Evolutionary conservation across 208 protist genomes (phyloP).

Genomic region (Wallacemonas sp.): DNA sequence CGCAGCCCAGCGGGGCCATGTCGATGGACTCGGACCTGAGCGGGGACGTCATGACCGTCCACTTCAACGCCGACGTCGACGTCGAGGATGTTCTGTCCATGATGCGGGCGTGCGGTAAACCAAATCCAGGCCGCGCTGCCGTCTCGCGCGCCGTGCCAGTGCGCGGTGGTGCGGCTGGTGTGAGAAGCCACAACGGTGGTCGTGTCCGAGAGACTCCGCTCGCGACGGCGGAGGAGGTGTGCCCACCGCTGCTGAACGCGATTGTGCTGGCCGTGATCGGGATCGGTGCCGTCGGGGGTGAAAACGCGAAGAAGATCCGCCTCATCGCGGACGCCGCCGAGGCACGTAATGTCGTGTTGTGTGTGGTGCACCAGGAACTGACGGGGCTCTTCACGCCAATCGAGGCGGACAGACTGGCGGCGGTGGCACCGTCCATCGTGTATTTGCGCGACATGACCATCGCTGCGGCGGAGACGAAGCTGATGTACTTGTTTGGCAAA

Average conservation of each 20-base stretch:
- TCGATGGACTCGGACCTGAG: conserved; percentile 49
- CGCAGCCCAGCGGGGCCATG: conserved; percentile 51
- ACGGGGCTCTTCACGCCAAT: conserved; percentile 34
- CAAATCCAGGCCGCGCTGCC: not conserved
- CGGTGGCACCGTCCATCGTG: conserved; percentile 34
- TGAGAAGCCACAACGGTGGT: too few species aligned
- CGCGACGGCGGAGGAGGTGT: too few species aligned
- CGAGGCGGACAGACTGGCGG: conserved; percentile 38
- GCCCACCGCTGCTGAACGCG: conserved; percentile 36
- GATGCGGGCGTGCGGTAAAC: conserved; percentile 18
- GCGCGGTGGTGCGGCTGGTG: too few species aligned
- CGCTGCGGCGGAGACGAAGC: conserved; percentile 61
- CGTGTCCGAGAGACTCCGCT: too few species aligned
- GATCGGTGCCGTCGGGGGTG: conserved; percentile 33
- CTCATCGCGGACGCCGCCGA: conserved; percentile 31
- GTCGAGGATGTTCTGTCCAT: conserved; percentile 39
- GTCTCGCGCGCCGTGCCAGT: not conserved
- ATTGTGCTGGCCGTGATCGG: conserved; percentile 58
- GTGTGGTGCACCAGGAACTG: conserved; percentile 39
- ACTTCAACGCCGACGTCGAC: conserved; percentile 50
- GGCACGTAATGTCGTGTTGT: conserved; percentile 33
- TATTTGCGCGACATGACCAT: conserved; percentile 62
- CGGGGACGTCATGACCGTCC: conserved; percentile 46
- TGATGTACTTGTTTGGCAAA: conserved; percentile 84
- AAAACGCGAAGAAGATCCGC: conserved; percentile 29